Evolutionary conservation across 768 basidiomycete genomes (phyloP), one percentile per base, ranked within the genome.

Genomic region (Mrakia hoshinonis): DNA sequence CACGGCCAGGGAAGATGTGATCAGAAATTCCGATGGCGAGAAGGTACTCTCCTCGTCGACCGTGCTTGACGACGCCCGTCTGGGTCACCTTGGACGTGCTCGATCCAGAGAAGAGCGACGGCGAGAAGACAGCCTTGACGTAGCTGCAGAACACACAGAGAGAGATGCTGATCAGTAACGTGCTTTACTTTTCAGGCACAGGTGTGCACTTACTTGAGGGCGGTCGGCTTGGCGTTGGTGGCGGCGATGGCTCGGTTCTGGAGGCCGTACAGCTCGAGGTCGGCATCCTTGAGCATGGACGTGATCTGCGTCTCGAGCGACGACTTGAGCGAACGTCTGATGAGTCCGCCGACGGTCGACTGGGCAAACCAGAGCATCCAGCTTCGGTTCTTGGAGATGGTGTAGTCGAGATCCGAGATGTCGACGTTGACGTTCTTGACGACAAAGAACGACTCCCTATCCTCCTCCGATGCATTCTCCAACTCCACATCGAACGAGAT

Each of bases 1-100:
- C 69, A 71, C 79, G 78, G 36, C 76, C 76, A 34, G 79, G 80
- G 79, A 80, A 81, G 55, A 78, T 73, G 76, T 77, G 61, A 72
- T 80, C 80, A 70, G 81, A 80, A 29, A 80, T 79, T 24, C 81
- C 81, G 67, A 82, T 77, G 70, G 80, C 79, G 60, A 82, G 75
- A 48, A 82, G 74, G 75, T 77, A 81, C 72, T 80, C 81, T 63
- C 81, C 81, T 26, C 76, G 70, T 48, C 79, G 75, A 7, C 81
- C 81, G 63, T 80, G 78, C 77, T 80, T 82, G 76, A 80, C 79
- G 70, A 82, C 75, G 51, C 81, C 81, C 61, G 77, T 78, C 60
- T 74, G 73, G 11, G 74, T 74, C 7, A 73, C 47, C 67, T 68
- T 54, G 15, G 66, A 46, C 15, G 26, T 36, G 9, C 22, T 49